Conservation (phyloP, 139 green algal genomes). For the Eudorina sp. region DNA sequence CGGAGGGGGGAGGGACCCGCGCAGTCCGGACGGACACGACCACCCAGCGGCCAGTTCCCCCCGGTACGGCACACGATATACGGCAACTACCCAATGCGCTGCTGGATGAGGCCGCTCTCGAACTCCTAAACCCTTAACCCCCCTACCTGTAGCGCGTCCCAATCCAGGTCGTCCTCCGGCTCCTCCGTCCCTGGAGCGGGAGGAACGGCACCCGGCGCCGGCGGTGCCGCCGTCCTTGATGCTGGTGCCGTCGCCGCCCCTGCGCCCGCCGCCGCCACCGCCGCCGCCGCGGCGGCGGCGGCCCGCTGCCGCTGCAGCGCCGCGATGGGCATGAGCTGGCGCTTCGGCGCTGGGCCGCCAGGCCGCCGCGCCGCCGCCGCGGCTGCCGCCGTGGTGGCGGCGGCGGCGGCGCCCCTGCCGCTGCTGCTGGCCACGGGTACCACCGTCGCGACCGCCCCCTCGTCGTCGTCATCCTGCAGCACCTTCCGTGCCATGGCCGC, state of each 20-base stretch:
- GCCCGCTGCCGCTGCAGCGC: constrained; percentile 34
- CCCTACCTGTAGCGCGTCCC: constrained; percentile 47
- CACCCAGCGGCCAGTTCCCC: too few relatives aligned
- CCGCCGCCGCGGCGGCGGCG: background rate
- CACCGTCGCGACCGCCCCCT: background rate
- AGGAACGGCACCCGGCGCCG: too few relatives aligned
- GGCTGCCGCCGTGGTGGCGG: background rate
- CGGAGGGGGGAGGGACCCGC: too few relatives aligned
- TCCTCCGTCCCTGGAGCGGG: too few relatives aligned
- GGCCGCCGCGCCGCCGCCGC: background rate
- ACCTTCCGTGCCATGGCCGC: constrained; percentile 29
- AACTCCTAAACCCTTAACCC: too few relatives aligned
- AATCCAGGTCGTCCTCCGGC: constrained; percentile 49
- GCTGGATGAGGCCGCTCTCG: too few relatives aligned
- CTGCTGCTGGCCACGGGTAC: background rate
- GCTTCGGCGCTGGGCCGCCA: constrained; percentile 17
- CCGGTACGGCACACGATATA: too few relatives aligned
- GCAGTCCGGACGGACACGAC: background rate
- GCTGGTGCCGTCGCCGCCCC: background rate
- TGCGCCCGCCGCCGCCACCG: background rate
- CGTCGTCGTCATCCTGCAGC: constrained; percentile 24
- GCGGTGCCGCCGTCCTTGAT: too few relatives aligned
- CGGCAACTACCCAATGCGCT: too few relatives aligned
- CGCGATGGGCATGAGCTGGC: constrained; percentile 38
- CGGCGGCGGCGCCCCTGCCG: constrained; percentile 16